A percentile compares a stretch with the other conserved stretches of the same genome.
phyloP scores from a whole-genome alignment of 2,329 filamentous ascomycete species.

The Phyllosticta citrichinensis region DNA sequence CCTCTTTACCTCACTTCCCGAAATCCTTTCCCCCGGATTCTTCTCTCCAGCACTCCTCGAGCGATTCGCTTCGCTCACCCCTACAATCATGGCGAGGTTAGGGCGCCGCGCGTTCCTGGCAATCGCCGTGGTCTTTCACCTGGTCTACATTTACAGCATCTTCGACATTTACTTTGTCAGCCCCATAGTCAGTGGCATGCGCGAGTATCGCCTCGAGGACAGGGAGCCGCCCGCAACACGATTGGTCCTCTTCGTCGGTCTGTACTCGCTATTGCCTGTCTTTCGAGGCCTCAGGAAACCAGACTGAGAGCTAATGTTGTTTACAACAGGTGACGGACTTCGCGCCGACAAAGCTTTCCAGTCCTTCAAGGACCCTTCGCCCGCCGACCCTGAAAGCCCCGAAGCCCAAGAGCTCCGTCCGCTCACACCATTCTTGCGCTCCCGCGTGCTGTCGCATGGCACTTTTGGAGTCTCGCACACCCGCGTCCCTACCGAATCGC shows the following conservation, averaged over 20 bases:
- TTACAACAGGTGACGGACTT: constrained; percentile 62
- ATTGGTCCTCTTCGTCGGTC: constrained; percentile 86
- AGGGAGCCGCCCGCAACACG: constrained; percentile 74
- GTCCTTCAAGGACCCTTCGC: constrained; percentile 77
- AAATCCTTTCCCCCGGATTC: background rate
- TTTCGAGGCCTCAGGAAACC: background rate
- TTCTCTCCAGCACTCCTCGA: background rate
- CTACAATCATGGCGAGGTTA: constrained; percentile 6
- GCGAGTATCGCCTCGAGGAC: constrained; percentile 61
- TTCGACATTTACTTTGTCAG: constrained; percentile 99
- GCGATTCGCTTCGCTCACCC: background rate
- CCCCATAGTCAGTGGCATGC: constrained; percentile 94
- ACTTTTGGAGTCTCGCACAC: constrained; percentile 98
- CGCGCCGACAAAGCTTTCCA: constrained; percentile 98
- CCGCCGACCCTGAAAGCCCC: constrained; percentile 43
- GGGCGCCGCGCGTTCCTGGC: constrained; percentile 58
- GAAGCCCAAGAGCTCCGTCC: constrained; percentile 60
- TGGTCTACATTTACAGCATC: constrained; percentile 89
- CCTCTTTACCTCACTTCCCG: background rate
- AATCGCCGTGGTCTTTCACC: constrained; percentile 82
- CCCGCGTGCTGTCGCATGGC: constrained; percentile 74
- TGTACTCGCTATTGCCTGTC: constrained; percentile 9
- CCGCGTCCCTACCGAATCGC: constrained; percentile 89
- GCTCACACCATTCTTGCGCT: constrained; percentile 84
- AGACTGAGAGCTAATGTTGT: background rate